A percentile compares a stretch with the other conserved stretches of the same genome.
Evolutionary conservation across 169 alveolate genomes (phyloP).

Genomic region (Cryptosporidium felis): DNA sequence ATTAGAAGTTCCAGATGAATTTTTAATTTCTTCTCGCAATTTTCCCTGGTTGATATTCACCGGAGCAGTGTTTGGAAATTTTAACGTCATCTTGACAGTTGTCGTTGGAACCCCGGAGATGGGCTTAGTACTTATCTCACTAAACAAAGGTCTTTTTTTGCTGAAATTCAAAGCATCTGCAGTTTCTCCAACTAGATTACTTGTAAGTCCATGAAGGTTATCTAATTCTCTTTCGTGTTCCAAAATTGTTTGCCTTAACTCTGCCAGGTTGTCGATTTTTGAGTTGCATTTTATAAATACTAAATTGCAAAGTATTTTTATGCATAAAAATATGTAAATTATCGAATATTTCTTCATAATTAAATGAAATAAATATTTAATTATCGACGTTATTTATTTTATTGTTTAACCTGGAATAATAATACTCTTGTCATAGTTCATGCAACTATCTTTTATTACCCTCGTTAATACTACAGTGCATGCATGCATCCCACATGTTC

Average conservation of each 20-base stretch:
- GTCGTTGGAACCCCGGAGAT: constrained; percentile 20
- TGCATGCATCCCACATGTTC: constrained; percentile 45
- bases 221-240: constrained; percentile 62
- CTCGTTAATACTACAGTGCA: too few relatives aligned
- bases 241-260: constrained; percentile 27
- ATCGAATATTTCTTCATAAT: constrained; percentile 15
- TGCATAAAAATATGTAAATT: background rate
- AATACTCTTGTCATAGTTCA: too few relatives aligned
- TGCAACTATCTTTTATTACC: too few relatives aligned
- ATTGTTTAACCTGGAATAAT: too few relatives aligned
- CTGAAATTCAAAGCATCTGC: constrained; percentile 59
- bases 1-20: constrained; percentile 20
- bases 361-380: too few relatives aligned
- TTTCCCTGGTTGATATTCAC: constrained; percentile 30
- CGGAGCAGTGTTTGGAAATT: constrained; percentile 66
- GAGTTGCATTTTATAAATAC: background rate
- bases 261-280: background rate
- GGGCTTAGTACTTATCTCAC: constrained; percentile 18
- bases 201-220: constrained; percentile 35
- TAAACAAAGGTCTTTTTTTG: constrained; percentile 34
- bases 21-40: constrained; percentile 44
- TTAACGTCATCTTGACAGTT: constrained; percentile 58
- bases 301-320: background rate
- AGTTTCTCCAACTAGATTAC: constrained; percentile 64
- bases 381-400: too few relatives aligned